Percentiles rank a stretch among this genome's conserved stretches.
Conservation (phyloP, 495 filamentous ascomycete genomes). For the Penicillium cinerascens region DNA sequence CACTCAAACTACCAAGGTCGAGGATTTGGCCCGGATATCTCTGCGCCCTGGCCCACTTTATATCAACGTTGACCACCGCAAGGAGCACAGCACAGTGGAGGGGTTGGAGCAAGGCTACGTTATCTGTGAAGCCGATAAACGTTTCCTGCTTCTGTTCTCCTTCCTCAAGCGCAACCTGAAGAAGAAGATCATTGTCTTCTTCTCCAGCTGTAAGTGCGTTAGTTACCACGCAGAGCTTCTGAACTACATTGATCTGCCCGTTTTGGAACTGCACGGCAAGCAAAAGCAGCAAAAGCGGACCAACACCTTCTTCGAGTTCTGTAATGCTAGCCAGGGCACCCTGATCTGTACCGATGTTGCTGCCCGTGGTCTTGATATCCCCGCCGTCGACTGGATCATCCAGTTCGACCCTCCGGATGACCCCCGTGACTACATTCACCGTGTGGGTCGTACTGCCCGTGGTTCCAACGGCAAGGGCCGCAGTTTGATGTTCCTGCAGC, state of each 20-base stretch:
- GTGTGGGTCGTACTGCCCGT: slow-evolving; percentile 91
- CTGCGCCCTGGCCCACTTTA: slow-evolving; percentile 89
- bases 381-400: slow-evolving; percentile 90
- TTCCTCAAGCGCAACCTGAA: slow-evolving; percentile 87
- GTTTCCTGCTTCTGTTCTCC: slow-evolving; percentile 91
- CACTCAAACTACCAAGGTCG: slow-evolving; percentile 97
- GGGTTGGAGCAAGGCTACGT: slow-evolving; percentile 95
- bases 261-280: slow-evolving; percentile 75
- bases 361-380: slow-evolving; percentile 90
- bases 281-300: slow-evolving; percentile 97
- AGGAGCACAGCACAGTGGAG: slow-evolving; percentile 82
- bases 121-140: slow-evolving; percentile 85
- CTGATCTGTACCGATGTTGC: slow-evolving; percentile 97
- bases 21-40: slow-evolving; percentile 92
- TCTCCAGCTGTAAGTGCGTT: slow-evolving; percentile 88
- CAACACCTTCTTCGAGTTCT: slow-evolving; percentile 98
- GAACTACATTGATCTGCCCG: slow-evolving; percentile 94
- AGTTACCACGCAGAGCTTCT: slow-evolving; percentile 92
- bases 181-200: slow-evolving; percentile 98
- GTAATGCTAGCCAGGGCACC: slow-evolving; percentile 85
- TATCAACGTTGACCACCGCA: slow-evolving; percentile 83
- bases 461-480: slow-evolving; percentile 78
- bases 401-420: slow-evolving; percentile 95
- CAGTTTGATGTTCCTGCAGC: slow-evolving; percentile 88
- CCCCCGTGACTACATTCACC: slow-evolving; percentile 91